Base-by-base conservation (phyloP, 2,329 filamentous ascomycete species). In the Aureobasidium sp. region DNA sequence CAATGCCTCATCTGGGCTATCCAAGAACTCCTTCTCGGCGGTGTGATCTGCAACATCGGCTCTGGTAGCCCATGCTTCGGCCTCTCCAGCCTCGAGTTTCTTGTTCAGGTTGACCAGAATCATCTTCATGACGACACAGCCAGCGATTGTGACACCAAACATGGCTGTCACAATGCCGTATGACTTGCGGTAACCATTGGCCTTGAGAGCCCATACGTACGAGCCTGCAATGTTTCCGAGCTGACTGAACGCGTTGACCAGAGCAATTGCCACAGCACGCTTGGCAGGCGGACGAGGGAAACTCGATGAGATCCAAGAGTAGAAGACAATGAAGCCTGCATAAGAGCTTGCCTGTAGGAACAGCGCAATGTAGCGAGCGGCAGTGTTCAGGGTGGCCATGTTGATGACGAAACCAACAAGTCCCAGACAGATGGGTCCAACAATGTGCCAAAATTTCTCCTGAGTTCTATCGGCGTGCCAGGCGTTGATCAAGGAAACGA, bases 121-220 rank as follows among this genome's bases (percentile, higher is more conserved):
- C 25, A 74, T 61, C 38, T 70, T 71, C 48, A 71, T 71, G 11
- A 69, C 61, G 31, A 71, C 64, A 48, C 67, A 89, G 7, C 87
- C 87, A 0, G 81, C 42, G 38, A 89, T 84, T 0, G 88, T 87
- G 47, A 88, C 70, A 4, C 86, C 87, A 71, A 90, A 91, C 88
- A 91, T 91, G 72, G 87, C 81, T 18, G 85, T 84, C 7, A 91
- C 89, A 65, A 91, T 88, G 5, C 87, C 88, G 71, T 91, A 91
- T 67, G 87, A 90, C 78, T 87, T 85, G 69, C 88, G 84, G 79
- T 83, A 91, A 0, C 89, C 89, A 68, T 90, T 84, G 0, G 83
- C 87, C 29, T 81, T 78, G 58, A 91, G 80, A 61, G 82, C 78
- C 88, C 88, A 91, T 4, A 91, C 88, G 71, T 91, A 91, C 0